Percentiles rank a stretch among this genome's conserved stretches.
These are phyloP conservation scores for Penicillium riverlandense DNA, from an alignment of 495 filamentous ascomycete genomes.

Conservation along the genomic window DNA sequence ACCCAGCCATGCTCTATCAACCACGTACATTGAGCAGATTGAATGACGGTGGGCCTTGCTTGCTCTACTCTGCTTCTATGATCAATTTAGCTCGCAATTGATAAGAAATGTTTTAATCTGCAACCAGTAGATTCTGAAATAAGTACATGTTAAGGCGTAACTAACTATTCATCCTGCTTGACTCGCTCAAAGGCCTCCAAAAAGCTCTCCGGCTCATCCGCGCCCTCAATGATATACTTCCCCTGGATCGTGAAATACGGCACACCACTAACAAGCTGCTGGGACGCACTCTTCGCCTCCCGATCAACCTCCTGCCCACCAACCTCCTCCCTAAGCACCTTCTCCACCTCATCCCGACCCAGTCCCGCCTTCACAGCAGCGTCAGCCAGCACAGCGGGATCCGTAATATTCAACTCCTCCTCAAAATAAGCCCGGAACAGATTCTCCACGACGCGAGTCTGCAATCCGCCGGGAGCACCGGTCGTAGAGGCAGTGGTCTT, in stretches of 20 bases:
- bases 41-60: background rate
- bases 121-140: too few relatives aligned
- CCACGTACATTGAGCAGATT: too few relatives aligned
- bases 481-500: constrained; percentile 16
- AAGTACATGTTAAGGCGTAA: background rate
- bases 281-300: constrained; percentile 55
- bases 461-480: constrained; percentile 27
- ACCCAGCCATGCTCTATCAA: too few relatives aligned
- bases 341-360: constrained; percentile 48
- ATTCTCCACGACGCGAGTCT: constrained; percentile 58
- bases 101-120: too few relatives aligned
- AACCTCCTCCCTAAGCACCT: constrained; percentile 53
- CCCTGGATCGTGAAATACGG: constrained; percentile 67
- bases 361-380: constrained; percentile 59
- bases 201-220: constrained; percentile 53
- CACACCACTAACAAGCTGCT: constrained; percentile 58
- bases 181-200: constrained; percentile 47
- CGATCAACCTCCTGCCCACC: constrained; percentile 65
- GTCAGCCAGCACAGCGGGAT: constrained; percentile 48
- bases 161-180: constrained; percentile 26
- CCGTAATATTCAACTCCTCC: constrained; percentile 69
- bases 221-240: constrained; percentile 55
- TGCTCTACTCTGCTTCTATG: background rate
- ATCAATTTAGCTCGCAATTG: too few relatives aligned
- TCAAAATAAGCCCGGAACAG: constrained; percentile 74